These are phyloP conservation scores for Microglena sp. DNA, from an alignment of 139 green algal genomes.

Conservation along the genomic window DNA sequence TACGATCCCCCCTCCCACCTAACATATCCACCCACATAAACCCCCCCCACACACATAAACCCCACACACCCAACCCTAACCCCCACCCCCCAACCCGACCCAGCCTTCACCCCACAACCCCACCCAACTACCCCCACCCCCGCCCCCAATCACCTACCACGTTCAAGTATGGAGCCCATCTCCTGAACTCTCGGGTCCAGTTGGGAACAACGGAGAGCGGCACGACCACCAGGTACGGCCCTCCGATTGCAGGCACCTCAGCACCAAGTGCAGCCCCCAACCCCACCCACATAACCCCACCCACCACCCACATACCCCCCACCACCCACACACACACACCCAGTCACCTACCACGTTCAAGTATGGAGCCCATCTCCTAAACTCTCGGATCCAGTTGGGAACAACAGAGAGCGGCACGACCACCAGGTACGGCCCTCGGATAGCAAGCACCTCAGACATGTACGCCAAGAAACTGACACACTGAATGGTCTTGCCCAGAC, in stretches of 20 bases:
- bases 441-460: conserved; percentile 39
- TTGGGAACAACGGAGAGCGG: conserved; percentile 82
- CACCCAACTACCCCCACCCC: background rate
- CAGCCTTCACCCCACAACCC: background rate
- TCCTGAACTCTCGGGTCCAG: conserved; percentile 80
- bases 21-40: too few relatives aligned
- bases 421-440: conserved; percentile 75
- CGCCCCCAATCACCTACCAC: conserved; percentile 27
- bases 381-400: conserved; percentile 86
- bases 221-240: conserved; percentile 83
- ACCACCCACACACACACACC: too few relatives aligned
- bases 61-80: too few relatives aligned
- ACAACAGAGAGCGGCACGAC: conserved; percentile 84
- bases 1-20: too few relatives aligned
- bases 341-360: conserved; percentile 34
- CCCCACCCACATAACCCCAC: too few relatives aligned
- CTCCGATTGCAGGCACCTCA: conserved; percentile 41
- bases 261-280: conserved; percentile 79
- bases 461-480: conserved; percentile 49
- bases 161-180: conserved; percentile 68
- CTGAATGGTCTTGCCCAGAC: conserved; percentile 79
- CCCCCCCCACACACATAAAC: too few relatives aligned
- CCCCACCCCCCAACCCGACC: too few relatives aligned
- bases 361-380: conserved; percentile 67
- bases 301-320: too few relatives aligned